Evolutionary conservation across 1,284 basidiomycete genomes (phyloP), one percentile per base, ranked within the genome.

Genomic region (Ustilago shanxiensis): DNA sequence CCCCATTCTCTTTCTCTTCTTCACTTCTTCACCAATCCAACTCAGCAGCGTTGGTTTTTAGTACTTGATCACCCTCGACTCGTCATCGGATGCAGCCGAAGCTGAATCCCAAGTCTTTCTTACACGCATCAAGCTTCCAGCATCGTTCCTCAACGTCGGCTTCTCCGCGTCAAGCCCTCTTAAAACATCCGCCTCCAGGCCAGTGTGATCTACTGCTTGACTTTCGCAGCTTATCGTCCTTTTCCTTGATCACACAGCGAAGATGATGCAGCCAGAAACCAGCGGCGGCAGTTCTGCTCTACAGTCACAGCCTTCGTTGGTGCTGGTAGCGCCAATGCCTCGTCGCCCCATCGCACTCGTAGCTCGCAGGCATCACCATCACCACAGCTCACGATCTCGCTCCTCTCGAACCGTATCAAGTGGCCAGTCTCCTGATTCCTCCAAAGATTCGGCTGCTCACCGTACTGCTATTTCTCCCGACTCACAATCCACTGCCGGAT

Each of bases 311-410:
- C 51, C 67, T 0, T 60, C 74, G 16, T 33, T 77, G 53, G 63
- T 69, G 5, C 28, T 77, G 44, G 70, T 77, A 11, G 75, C 75
- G 6, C 75, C 75, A 18, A 66, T 70, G 67, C 70, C 75, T 37
- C 70, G 75, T 41, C 26, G 75, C 22, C 75, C 75, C 11, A 77
- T 77, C 31, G 66, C 75, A 1, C 70, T 77, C 20, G 75, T 77
- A 31, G 70, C 70, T 56, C 62, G 75, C 18, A 39, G 64, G 6
- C 62, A 77, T n/a, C 72, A 68, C 20, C 70, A 72, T 39, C 72
- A 64, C 28, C 60, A 66, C 49, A 22, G 53, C n/a, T 58, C 69
- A 3, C 61, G 60, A 50, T 58, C 68, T 2, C 64, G 73, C 39
- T 59, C 68, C 1, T 67, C 68, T 26, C 68, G 73, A 31, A 56